Conservation (phyloP, 1,284 basidiomycete species). For the Porodaedalea pini region DNA sequence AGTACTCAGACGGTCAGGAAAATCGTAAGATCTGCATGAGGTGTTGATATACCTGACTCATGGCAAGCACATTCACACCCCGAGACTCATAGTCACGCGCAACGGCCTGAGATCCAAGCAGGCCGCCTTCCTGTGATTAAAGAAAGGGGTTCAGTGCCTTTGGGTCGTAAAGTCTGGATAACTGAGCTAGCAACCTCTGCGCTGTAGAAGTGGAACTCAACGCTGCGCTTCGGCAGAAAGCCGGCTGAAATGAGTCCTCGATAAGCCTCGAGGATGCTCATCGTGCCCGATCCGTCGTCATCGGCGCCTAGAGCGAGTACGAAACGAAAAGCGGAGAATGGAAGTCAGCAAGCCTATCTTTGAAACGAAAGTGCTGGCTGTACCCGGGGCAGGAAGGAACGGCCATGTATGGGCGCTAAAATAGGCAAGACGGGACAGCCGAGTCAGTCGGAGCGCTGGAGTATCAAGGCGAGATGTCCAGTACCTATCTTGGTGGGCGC, state of each 20-base stretch:
- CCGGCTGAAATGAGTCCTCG: slow-evolving; percentile 76
- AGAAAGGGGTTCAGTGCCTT: neutral
- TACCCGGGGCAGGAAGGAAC: slow-evolving; percentile 84
- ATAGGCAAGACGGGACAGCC: neutral
- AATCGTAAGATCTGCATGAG: slow-evolving; percentile 15
- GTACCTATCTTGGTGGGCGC: slow-evolving; percentile 89
- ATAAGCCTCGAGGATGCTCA: slow-evolving; percentile 89
- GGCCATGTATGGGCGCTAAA: slow-evolving; percentile 81
- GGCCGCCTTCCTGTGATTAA: slow-evolving; percentile 76
- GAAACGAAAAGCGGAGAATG: slow-evolving; percentile 12
- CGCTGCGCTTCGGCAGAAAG: slow-evolving; percentile 72
- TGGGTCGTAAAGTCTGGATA: neutral
- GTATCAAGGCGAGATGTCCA: slow-evolving; percentile 21
- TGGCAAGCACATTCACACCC: slow-evolving; percentile 72
- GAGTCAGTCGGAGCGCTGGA: slow-evolving; percentile 9
- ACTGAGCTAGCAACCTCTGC: slow-evolving; percentile 59
- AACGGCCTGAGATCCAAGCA: slow-evolving; percentile 92
- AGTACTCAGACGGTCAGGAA: slow-evolving; percentile 21
- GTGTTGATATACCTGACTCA: slow-evolving; percentile 68
- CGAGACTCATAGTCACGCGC: slow-evolving; percentile 72
- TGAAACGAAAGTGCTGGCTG: slow-evolving; percentile 24
- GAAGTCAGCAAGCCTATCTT: slow-evolving; percentile 13
- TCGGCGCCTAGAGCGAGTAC: slow-evolving; percentile 50
- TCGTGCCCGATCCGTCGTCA: slow-evolving; percentile 90
- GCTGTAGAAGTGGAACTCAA: slow-evolving; percentile 97